Base-by-base conservation (phyloP, 2,329 filamentous ascomycete genomes). In the Fusarium chlamydosporum region DNA sequence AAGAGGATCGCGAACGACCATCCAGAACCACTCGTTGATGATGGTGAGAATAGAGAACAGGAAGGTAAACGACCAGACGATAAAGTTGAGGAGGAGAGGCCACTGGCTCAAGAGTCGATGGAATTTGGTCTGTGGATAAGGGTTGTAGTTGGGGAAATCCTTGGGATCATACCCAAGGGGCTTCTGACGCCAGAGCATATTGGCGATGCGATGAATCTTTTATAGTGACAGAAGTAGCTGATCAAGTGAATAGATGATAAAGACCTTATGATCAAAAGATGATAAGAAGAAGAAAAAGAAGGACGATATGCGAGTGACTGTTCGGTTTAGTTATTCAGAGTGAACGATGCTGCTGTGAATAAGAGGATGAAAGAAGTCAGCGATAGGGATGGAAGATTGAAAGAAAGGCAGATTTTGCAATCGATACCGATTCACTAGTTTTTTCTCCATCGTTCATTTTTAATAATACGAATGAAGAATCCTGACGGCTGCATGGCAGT, bases 111-210 rank as follows among this genome's bases (percentile, higher is more conserved):
- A 15, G 2, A 70, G 18, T 38, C 42, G 48, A 15, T 56, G n/a
- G 16, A 64, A 53, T 12, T 26, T 26, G 13, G 50, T 67, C 27
- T 60, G 29, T 3, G 64, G 62, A 34, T 66, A 67, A 51, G 53
- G 45, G 7, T 40, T 48, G 31, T 70, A 70, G 48, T 59, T 56
- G 15, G 67, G 67, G 27, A 56, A 70, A 7, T 70, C 54, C 26
- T 67, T 68, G 18, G 62, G 67, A 38, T 70, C 67, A 33, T 70
- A 70, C 9, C 46, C 33, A 18, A 48, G 65, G 34, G 20, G 46
- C 12, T 50, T 35, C 27, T 61, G 42, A 8, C 37, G 31, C 54
- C 41, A 61, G 43, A 70, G 37, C 53, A 68, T 65, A 10, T 18
- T 60, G 52, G 47, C 46, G 47, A 16, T 40, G 33, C n/a, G 11